Base-by-base conservation (phyloP, 768 basidiomycete species). In the Tricholoma hemisulphureum region DNA sequence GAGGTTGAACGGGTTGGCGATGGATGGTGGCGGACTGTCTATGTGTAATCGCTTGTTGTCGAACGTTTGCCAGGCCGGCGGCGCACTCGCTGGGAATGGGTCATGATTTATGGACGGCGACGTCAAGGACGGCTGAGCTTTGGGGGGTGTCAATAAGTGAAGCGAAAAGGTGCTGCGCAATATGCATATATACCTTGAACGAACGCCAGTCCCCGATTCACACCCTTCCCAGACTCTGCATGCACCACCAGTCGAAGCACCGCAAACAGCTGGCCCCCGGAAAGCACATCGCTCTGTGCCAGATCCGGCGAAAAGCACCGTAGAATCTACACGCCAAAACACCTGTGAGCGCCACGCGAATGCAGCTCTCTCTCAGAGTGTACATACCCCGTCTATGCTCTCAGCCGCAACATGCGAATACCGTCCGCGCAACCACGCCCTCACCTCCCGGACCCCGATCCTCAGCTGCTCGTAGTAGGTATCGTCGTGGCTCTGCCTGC, bases 111-210 rank as follows among this genome's bases (percentile, higher is more conserved):
- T 16, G n/a, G 46, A 26, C 1, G 37, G n/a, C 16, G n/a, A 26
- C 14, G 5, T 20, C 1, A 8, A 4, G 10, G 43, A 24, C 2
- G 46, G 26, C 28, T 49, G 16, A 10, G 26, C 46, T 49, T n/a
- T n/a, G n/a, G n/a, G n/a, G n/a, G n/a, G n/a, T n/a, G n/a, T n/a
- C n/a, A n/a, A n/a, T n/a, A n/a, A n/a, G n/a, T n/a, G n/a, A n/a
- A n/a, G n/a, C n/a, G n/a, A n/a, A n/a, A n/a, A n/a, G n/a, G n/a
- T n/a, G n/a, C n/a, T n/a, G n/a, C n/a, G n/a, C n/a, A n/a, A n/a
- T n/a, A n/a, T n/a, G n/a, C n/a, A n/a, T n/a, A n/a, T n/a, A 59
- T 61, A 89, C 91, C 85, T 77, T 93, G 91, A 1, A 87, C 79
- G 60, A 93, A 93, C 0, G 87, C 89, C 29, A 92, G 78, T 7